phyloP scores from a whole-genome alignment of 1,284 basidiomycete genomes.

The Pseudozyma sp. region DNA sequence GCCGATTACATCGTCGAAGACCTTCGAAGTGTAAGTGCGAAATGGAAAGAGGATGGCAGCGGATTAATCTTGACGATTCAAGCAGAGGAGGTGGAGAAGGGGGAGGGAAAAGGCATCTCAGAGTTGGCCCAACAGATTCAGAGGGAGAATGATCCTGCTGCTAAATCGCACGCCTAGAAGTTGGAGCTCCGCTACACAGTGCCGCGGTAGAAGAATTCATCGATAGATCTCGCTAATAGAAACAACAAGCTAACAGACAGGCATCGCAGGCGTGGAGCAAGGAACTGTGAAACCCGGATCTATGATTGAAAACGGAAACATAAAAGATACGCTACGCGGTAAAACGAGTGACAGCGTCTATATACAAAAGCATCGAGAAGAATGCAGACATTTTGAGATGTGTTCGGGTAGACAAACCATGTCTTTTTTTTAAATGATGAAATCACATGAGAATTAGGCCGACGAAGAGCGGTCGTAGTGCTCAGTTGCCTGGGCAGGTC shows the following conservation, averaged over 20 bases:
- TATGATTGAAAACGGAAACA: slow-evolving; percentile 12
- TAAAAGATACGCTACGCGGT: not conserved
- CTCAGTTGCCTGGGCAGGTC: slow-evolving; percentile 44
- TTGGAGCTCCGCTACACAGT: not conserved
- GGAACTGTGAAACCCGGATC: slow-evolving; percentile 4
- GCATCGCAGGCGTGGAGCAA: not conserved
- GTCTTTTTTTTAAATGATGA: not conserved
- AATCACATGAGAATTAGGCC: slow-evolving; percentile 9
- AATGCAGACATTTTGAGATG: slow-evolving; percentile 1
- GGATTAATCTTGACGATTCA: slow-evolving; percentile 56
- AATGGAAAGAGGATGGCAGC: slow-evolving; percentile 58
- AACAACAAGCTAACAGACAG: not conserved
- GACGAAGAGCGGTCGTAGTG: slow-evolving; percentile 51
- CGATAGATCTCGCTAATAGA: not conserved
- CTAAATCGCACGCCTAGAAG: slow-evolving; percentile 6
- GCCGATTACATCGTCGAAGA: slow-evolving; percentile 66
- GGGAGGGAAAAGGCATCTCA: slow-evolving; percentile 46
- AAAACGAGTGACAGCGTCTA: slow-evolving; percentile 4
- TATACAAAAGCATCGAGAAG: slow-evolving; percentile 8
- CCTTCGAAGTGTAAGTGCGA: slow-evolving; percentile 56
- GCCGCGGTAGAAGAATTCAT: not conserved
- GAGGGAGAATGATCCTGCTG: slow-evolving; percentile 30
- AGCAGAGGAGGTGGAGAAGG: slow-evolving; percentile 49
- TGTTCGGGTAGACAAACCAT: slow-evolving; percentile 10
- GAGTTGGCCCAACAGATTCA: slow-evolving; percentile 39